phyloP scores from a whole-genome alignment of 495 filamentous ascomycete species.

The Hypomontagnella submonticulosa region DNA sequence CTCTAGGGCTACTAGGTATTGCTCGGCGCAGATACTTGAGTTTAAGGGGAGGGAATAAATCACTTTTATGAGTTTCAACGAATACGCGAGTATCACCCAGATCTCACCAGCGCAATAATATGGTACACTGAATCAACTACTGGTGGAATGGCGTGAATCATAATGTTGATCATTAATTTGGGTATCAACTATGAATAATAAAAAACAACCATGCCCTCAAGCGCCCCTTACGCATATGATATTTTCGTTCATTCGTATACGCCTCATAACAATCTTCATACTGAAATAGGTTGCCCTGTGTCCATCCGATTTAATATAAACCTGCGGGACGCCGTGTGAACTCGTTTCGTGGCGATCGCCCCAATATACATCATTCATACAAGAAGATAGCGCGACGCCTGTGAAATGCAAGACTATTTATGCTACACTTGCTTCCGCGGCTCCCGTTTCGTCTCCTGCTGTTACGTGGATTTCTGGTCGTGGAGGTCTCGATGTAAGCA shows the following conservation, averaged over 20 bases:
- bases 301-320: slow-evolving; percentile 7
- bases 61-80: too few species aligned
- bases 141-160: not conserved
- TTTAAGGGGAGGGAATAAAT: too few species aligned
- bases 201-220: slow-evolving; percentile 8
- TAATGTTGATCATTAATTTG: slow-evolving; percentile 24
- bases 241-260: slow-evolving; percentile 4
- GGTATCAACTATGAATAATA: slow-evolving; percentile 28
- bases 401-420: slow-evolving; percentile 7
- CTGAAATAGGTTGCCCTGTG: slow-evolving; percentile 29
- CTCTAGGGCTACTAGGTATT: too few species aligned
- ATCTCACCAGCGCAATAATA: too few species aligned
- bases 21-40: too few species aligned
- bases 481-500: slow-evolving; percentile 21
- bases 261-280: slow-evolving; percentile 11
- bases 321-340: slow-evolving; percentile 25
- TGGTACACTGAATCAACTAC: not conserved
- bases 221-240: slow-evolving; percentile 5
- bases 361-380: slow-evolving; percentile 20
- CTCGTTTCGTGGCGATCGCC: slow-evolving; percentile 8
- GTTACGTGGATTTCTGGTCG: slow-evolving; percentile 26
- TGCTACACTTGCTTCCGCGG: slow-evolving; percentile 14
- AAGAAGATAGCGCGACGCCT: slow-evolving; percentile 8
- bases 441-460: slow-evolving; percentile 24
- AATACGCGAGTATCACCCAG: too few species aligned